phyloP scores from a whole-genome alignment of 1,139 yeast genomes.

The Wickerhamomyces sp. region DNA sequence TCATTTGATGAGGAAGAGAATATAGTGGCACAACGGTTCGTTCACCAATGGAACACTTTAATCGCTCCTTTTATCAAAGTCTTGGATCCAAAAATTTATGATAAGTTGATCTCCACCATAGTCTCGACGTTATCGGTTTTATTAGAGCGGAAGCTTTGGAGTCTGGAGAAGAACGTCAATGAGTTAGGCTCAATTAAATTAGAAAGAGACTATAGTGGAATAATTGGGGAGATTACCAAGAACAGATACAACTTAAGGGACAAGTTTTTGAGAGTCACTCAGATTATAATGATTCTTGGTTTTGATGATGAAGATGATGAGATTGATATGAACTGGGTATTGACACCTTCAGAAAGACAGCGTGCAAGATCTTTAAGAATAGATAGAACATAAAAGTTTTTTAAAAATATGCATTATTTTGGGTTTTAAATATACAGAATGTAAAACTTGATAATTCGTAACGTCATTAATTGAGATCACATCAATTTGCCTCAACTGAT shows the following conservation, averaged over 20 bases:
- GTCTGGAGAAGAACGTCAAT: constrained; percentile 62
- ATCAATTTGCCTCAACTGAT: not conserved
- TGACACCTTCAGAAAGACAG: constrained; percentile 71
- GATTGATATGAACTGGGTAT: constrained; percentile 65
- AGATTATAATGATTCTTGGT: constrained; percentile 74
- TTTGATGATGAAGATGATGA: constrained; percentile 76
- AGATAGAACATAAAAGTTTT: constrained; percentile 27
- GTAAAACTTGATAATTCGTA: not conserved
- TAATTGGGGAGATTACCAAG: constrained; percentile 63
- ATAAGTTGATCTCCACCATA: constrained; percentile 46
- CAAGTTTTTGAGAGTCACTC: constrained; percentile 76
- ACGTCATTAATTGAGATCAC: not conserved
- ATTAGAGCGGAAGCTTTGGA: constrained; percentile 66
- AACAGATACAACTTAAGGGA: constrained; percentile 70
- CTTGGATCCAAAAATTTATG: constrained; percentile 47
- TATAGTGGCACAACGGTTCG: constrained; percentile 40
- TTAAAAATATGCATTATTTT: not conserved
- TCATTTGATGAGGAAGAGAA: constrained; percentile 34
- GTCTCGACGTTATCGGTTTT: constrained; percentile 44
- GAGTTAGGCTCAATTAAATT: constrained; percentile 81
- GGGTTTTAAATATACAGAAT: too few relatives aligned
- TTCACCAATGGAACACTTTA: constrained; percentile 58
- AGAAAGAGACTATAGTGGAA: constrained; percentile 75
- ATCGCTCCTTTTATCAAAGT: constrained; percentile 62
- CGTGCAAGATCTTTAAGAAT: constrained; percentile 50